Base-by-base conservation (phyloP, 192 early-diverging fungal genomes). In the Glomus cerebriforme region DNA sequence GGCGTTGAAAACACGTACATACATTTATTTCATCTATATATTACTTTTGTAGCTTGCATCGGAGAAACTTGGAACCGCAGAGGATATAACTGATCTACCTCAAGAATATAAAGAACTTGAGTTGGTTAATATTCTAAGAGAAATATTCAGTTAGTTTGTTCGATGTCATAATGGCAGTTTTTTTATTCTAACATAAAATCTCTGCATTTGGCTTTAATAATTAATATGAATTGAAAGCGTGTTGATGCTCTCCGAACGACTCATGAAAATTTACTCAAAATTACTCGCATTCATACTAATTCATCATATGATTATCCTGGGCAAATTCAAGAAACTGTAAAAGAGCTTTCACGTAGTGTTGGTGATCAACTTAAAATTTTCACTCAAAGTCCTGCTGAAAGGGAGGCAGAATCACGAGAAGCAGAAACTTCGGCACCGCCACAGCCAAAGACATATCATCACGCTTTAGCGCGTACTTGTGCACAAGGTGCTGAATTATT, bases 101-200 rank as follows among this genome's bases (percentile, higher is more conserved):
- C 88, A 88, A 73, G 97, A 99, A 80, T 99, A 98, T 84, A 87
- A 95, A 73, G 91, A 93, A 70, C 87, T 99, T 62, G 98, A 98
- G 80, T 90, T 89, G 88, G 95, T 94, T 87, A 73, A 77, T 67
- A 45, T 39, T 34, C 13, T 43, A 24, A 58, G 10, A 19, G 24
- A 54, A 19, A 8, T 49, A 67, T 59, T 59, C 6, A 10, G 64
- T 24, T 27, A 70, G 10, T 22, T 64, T 32, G 26, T 66, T 64
- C 19, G 0, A 32, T 27, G n/a, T 35, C 26, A 31, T 34, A 22
- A 58, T 37, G 2, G 19, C 24, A n/a, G 7, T 66, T 15, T 66
- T n/a, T 19, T 19, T 9, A n/a, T 34, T 34, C 19, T 77, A 31
- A 66, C 26, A 27, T 34, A 17, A n/a, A 66, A 39, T 24, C 24